phyloP scores from a whole-genome alignment of 306 rosid species.

The Sechiopsis laciniata region DNA sequence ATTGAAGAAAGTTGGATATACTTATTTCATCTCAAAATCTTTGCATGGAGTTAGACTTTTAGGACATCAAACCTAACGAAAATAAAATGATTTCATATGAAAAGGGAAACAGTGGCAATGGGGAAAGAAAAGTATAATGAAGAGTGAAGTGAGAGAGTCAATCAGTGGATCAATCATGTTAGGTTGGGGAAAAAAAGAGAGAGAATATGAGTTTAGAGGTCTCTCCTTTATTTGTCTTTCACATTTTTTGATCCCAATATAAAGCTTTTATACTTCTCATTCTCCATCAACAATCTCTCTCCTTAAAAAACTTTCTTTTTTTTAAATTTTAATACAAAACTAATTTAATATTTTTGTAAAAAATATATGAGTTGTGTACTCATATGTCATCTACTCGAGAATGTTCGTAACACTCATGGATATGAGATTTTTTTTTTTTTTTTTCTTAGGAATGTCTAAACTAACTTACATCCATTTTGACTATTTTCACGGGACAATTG shows the following conservation, averaged over 20 bases:
- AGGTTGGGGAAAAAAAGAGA: slow-evolving; percentile 26
- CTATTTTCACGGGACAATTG: too few species aligned
- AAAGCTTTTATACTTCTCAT: slow-evolving; percentile 2
- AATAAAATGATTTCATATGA: slow-evolving; percentile 2
- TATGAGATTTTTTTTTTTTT: too few species aligned
- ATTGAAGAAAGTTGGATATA: slow-evolving; percentile 20
- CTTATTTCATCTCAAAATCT: slow-evolving; percentile 16
- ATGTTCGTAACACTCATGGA: too few species aligned
- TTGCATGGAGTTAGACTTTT: slow-evolving; percentile 22
- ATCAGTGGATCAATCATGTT: slow-evolving; percentile 57
- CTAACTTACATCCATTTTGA: too few species aligned
- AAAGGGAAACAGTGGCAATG: slow-evolving; percentile 6
- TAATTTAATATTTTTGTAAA: too few species aligned
- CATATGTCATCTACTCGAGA: too few species aligned
- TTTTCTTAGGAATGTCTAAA: too few species aligned
- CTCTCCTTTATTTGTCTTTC: not conserved
- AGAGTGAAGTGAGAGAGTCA: slow-evolving; percentile 29
- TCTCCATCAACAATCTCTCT: not conserved
- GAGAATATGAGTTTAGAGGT: slow-evolving; percentile 7
- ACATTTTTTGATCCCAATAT: not conserved
- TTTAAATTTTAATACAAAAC: too few species aligned
- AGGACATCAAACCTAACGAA: not conserved
- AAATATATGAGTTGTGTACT: too few species aligned
- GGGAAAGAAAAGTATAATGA: slow-evolving; percentile 1
- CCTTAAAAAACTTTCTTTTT: not conserved